Base-by-base conservation (phyloP, 2,329 filamentous ascomycete species). In the Plenodomus biglobosus region DNA sequence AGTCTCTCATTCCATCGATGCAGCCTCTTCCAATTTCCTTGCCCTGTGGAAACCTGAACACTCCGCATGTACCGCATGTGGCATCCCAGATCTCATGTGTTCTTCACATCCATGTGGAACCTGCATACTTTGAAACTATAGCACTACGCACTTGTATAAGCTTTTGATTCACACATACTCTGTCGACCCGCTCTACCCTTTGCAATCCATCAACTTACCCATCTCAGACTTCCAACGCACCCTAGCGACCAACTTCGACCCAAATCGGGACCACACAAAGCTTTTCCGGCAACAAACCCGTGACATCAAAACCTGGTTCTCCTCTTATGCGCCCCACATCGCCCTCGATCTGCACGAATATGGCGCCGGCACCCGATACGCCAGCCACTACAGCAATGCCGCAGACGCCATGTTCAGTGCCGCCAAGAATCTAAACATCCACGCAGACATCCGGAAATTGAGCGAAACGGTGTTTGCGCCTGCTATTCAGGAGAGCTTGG, bases 341-440 rank as follows among this genome's bases (percentile, higher is more conserved):
- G 65, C 65, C 0, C 55, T 70, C n/a, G 70, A 72, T 21, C 61
- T 70, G 64, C 70, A 73, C 46, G 69, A 73, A 41, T 73, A 69
- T 30, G 52, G 53, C 6, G 68, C 66, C 0, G 56, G 46, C 0
- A 58, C 62, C 2, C 44, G 60, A 15, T 70, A 64, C 37, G 54
- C 61, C 3, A 56, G 51, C 3, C 58, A 64, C 24, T 72, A 70
- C 42, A 62, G 55, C 21, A 69, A 69, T 8, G 70, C 64, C 6
- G 64, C 66, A 1, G 70, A 73, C 37, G 69, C 61, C 24, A 64
- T 72, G 57, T 66, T 62, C 50, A 66, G 65, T 36, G 68, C 66
- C 10, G 69, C 68, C 8, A 66, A 68, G 58, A 72, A 72, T 44
- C 54, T 71, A 15, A 72, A 73, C 52, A 71, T 73, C 38, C 58